phyloP scores from a whole-genome alignment of 305 asterid species.

The Fraxinus greggii region DNA sequence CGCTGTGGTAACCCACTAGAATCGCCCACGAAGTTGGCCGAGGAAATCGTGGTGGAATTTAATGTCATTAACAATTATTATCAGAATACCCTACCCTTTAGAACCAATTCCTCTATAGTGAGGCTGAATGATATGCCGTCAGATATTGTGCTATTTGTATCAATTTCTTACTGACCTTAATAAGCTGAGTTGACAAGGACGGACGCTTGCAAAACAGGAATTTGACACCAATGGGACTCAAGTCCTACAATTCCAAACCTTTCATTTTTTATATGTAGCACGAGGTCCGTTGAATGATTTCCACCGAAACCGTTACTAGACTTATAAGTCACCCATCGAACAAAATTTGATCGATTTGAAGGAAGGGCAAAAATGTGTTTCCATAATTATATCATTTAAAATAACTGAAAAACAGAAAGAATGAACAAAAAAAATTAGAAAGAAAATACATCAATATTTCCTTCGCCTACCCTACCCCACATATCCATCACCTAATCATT shows the following conservation, averaged over 20 bases:
- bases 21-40: no score
- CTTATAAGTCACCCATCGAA: neutral
- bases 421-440: no score
- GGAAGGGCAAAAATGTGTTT: neutral
- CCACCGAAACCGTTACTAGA: neutral
- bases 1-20: no score
- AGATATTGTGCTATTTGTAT: neutral
- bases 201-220: neutral
- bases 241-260: no score
- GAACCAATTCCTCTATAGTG: no score
- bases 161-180: neutral
- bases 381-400: neutral
- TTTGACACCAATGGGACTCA: no score
- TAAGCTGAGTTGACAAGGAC: neutral
- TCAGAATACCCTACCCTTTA: no score
- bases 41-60: no score
- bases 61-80: neutral
- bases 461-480: neutral
- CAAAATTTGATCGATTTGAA: neutral
- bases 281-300: neutral
- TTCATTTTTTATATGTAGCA: neutral
- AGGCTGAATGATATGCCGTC: neutral
- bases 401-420: neutral
- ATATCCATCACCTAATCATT: neutral
- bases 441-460: neutral